Evolutionary conservation across 441 rosid genomes (phyloP), one percentile per base, ranked within the genome.

Genomic region (Croton laevigatus): DNA sequence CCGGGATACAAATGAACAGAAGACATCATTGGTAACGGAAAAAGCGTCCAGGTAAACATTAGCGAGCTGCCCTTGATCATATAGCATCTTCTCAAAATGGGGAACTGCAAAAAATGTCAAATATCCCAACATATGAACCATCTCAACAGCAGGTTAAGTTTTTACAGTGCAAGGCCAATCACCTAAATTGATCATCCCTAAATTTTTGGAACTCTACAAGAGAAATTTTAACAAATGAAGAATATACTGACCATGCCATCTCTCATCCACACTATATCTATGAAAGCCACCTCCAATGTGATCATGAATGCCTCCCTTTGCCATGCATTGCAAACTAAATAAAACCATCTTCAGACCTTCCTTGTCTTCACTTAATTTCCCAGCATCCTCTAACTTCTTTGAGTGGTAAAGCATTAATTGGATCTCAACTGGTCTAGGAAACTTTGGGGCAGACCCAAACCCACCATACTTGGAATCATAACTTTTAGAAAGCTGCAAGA

Each of bases 41-140:
- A 91, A 94, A 46, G 91, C 91, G 74, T 94, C 98, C 71, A 91
- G 84, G 77, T 88, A 90, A 65, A 85, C 88, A 38, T 87, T 91
- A 38, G 82, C 89, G 71, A 91, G 92, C 69, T 94, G 98, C 62
- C 96, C 98, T 76, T 94, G 98, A 81, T 94, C 98, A 73, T 94
- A 94, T 73, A 94, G 49, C 98, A 94, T 94, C 75, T 94, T 94
- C 87, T 94, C 98, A 79, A 94, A 94, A 85, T 94, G 97, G 17
- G 98, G 98, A 82, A 94, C 98, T 94, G 89, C 91, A 74, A 78
- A 75, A 71, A 75, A 65, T 65, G 44, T 46, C 71, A 68, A 64
- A 14, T 20, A 55, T 32, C 66, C 16, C 38, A 65, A 27, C 23
- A 60, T 13, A 44, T 16, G 4, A 70, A 58, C 17, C 36, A 20